Evolutionary conservation across 2,329 filamentous ascomycete species (phyloP).

Genomic region (Fonsecaea monophora): DNA sequence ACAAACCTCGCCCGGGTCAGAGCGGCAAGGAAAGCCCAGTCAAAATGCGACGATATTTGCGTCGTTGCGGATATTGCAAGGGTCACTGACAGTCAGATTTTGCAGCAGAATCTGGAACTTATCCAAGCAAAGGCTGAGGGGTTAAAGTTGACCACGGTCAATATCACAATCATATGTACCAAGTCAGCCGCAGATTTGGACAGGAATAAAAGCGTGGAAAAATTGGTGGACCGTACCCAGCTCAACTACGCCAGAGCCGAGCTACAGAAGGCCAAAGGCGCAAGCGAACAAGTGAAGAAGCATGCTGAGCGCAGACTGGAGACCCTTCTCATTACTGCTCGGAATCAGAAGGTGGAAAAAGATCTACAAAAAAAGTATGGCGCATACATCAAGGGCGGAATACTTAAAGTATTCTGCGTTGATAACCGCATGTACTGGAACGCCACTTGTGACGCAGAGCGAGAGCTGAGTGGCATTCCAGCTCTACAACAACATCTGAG

Average conservation of each 20-base stretch:
- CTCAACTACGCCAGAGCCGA: neutral
- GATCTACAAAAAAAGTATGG: constrained; percentile 9
- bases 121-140: neutral
- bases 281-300: neutral
- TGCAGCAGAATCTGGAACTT: constrained; percentile 15
- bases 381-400: neutral
- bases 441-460: neutral
- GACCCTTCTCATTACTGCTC: constrained; percentile 11
- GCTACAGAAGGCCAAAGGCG: neutral
- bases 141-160: neutral
- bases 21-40: constrained; percentile 14
- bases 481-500: constrained; percentile 13
- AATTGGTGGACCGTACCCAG: neutral
- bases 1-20: constrained; percentile 22
- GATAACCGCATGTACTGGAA: constrained; percentile 15
- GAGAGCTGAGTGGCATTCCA: constrained; percentile 23
- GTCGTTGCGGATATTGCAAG: constrained; percentile 23
- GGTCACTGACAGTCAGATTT: constrained; percentile 13
- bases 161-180: constrained; percentile 24
- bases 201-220: neutral
- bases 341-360: constrained; percentile 15
- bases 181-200: constrained; percentile 13
- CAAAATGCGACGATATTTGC: constrained; percentile 27
- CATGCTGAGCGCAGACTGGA: neutral
- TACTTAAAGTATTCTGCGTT: constrained; percentile 26